phyloP scores from a whole-genome alignment of 331 rosid genomes.

The Quercus phellos region DNA sequence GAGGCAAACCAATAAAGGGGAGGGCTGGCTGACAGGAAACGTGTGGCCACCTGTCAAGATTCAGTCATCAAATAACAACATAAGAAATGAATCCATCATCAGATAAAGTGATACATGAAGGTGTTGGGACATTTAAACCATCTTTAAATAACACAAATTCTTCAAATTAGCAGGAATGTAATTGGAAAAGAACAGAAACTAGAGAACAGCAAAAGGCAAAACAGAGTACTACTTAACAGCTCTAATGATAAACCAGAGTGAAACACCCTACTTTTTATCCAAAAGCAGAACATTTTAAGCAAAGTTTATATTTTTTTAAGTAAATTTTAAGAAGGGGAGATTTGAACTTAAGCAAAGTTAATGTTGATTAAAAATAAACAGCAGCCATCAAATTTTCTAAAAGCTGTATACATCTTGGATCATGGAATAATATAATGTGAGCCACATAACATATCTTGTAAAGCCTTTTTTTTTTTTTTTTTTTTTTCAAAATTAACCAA shows the following conservation, averaged over 20 bases:
- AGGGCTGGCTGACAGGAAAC: constrained; percentile 86
- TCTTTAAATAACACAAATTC: not conserved
- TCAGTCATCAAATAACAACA: not conserved
- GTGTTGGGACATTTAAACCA: not conserved
- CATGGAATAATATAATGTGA: not conserved
- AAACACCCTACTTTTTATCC: not conserved
- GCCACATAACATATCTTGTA: not conserved
- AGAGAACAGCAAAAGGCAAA: not conserved
- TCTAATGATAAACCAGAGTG: not conserved
- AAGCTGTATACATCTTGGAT: not conserved
- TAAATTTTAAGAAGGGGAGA: too few relatives aligned
- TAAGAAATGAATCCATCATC: not conserved
- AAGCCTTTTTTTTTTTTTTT: too few relatives aligned
- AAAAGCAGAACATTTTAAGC: not conserved
- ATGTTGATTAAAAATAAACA: not conserved
- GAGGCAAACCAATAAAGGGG: constrained; percentile 90
- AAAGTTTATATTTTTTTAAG: not conserved
- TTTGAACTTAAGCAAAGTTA: not conserved
- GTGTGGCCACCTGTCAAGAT: constrained; percentile 77
- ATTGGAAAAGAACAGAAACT: not conserved
- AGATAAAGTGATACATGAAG: not conserved
- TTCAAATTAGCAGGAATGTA: too few relatives aligned
- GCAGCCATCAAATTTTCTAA: not conserved
- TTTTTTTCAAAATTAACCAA: not conserved
- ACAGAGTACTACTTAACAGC: not conserved